These are phyloP conservation scores for Capronia coronata DNA, from an alignment of 2,329 filamentous ascomycete species.

Conservation along the genomic window DNA sequence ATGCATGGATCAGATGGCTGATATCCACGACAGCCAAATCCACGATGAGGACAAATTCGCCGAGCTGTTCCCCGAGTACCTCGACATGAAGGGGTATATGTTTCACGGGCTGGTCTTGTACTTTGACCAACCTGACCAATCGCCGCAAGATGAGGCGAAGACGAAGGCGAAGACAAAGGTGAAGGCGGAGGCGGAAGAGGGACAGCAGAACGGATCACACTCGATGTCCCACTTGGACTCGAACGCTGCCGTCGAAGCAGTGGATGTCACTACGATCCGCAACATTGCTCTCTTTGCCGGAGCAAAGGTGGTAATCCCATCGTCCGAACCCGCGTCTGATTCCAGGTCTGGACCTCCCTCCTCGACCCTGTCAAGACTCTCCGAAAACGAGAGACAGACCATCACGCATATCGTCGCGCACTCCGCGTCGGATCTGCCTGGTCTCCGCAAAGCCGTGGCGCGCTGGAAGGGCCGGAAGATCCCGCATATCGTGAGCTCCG, in stretches of 20 bases:
- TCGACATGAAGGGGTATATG: constrained; percentile 37
- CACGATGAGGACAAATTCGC: constrained; percentile 30
- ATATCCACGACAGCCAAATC: constrained; percentile 1
- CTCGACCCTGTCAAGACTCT: not conserved
- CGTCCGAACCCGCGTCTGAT: constrained; percentile 39
- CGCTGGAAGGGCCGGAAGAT: constrained; percentile 41
- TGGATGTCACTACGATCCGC: constrained; percentile 39
- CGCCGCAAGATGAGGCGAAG: too few relatives aligned
- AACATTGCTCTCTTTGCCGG: constrained; percentile 64
- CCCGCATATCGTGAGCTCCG: constrained; percentile 61
- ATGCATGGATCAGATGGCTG: constrained; percentile 35
- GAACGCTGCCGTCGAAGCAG: not conserved
- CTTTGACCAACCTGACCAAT: constrained; percentile 32
- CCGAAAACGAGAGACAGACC: constrained; percentile 29
- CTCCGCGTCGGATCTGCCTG: constrained; percentile 39
- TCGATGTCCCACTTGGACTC: not conserved
- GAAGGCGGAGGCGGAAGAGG: too few relatives aligned
- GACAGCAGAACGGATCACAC: not conserved
- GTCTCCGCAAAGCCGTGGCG: constrained; percentile 31
- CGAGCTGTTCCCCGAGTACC: constrained; percentile 21
- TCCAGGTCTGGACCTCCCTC: not conserved
- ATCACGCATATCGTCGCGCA: constrained; percentile 59
- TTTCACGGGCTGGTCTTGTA: constrained; percentile 45
- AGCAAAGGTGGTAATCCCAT: constrained; percentile 45
- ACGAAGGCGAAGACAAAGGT: too few relatives aligned